Conservation (phyloP, 805 yeast genomes). For the Candida pseudoglaebosa region DNA sequence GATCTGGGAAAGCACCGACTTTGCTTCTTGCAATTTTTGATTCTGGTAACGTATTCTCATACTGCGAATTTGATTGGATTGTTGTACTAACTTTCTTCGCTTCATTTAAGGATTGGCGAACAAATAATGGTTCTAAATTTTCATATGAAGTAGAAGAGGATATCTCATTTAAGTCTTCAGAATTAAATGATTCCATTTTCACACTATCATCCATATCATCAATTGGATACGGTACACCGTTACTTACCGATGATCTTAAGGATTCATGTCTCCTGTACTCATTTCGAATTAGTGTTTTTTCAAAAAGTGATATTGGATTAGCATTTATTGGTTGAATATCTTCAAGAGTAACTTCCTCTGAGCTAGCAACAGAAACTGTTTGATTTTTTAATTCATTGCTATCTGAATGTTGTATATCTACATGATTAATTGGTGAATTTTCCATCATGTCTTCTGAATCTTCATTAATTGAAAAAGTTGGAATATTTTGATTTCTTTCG, state of each 20-base stretch:
- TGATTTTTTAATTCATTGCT: too few relatives aligned
- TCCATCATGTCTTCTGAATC: not conserved
- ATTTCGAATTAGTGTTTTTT: not conserved
- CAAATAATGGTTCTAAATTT: conserved; percentile 19
- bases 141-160: conserved; percentile 14
- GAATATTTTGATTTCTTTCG: not conserved
- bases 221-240: conserved; percentile 5
- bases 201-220: conserved; percentile 2
- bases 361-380: too few relatives aligned
- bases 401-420: too few relatives aligned
- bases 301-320: too few relatives aligned
- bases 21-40: not conserved
- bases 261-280: not conserved
- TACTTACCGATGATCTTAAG: not conserved
- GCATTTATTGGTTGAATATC: too few relatives aligned
- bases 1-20: not conserved
- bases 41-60: not conserved
- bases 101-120: conserved; percentile 10
- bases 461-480: not conserved
- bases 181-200: not conserved
- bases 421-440: too few relatives aligned
- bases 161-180: conserved; percentile 9
- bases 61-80: not conserved
- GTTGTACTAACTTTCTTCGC: not conserved
- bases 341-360: too few relatives aligned